Conservation (phyloP, 2,329 filamentous ascomycete species). For the Cytospora paraplurivora region DNA sequence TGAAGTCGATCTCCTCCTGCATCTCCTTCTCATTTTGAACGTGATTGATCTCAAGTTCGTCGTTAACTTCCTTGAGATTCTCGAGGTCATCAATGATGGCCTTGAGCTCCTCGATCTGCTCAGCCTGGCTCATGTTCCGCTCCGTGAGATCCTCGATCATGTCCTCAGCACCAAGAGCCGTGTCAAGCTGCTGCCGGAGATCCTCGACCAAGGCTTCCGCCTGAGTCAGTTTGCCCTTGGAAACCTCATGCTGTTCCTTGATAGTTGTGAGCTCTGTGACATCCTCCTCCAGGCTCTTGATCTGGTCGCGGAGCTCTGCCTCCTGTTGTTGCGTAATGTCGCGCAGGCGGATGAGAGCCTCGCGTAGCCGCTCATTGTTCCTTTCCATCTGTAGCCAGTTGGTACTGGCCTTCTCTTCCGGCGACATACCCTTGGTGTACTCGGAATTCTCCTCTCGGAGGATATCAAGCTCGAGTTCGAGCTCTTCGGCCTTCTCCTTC, state of each 20-base stretch:
- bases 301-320: conserved; percentile 73
- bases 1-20: conserved; percentile 89
- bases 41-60: conserved; percentile 92
- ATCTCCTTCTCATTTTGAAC: conserved; percentile 92
- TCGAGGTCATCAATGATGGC: conserved; percentile 85
- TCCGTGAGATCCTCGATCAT: conserved; percentile 93
- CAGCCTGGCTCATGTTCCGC: conserved; percentile 79
- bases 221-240: conserved; percentile 72
- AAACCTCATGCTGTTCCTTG: conserved; percentile 69
- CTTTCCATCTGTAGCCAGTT: conserved; percentile 92
- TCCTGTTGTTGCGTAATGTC: conserved; percentile 88
- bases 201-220: conserved; percentile 79
- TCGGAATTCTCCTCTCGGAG: conserved; percentile 85
- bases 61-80: conserved; percentile 85
- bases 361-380: conserved; percentile 82
- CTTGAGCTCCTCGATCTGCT: conserved; percentile 81
- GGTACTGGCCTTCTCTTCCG: conserved; percentile 82
- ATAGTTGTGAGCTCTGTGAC: conserved; percentile 66
- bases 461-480: conserved; percentile 86
- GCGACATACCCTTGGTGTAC: conserved; percentile 78
- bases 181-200: conserved; percentile 87
- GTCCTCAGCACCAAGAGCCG: conserved; percentile 83
- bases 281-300: conserved; percentile 73
- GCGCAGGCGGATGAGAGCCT: conserved; percentile 80
- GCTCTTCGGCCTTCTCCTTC: conserved; percentile 76